A percentile compares a stretch with the other conserved stretches of the same genome.
phyloP scores from a whole-genome alignment of 2,329 filamentous ascomycete species.

The Coleophoma crateriformis region DNA sequence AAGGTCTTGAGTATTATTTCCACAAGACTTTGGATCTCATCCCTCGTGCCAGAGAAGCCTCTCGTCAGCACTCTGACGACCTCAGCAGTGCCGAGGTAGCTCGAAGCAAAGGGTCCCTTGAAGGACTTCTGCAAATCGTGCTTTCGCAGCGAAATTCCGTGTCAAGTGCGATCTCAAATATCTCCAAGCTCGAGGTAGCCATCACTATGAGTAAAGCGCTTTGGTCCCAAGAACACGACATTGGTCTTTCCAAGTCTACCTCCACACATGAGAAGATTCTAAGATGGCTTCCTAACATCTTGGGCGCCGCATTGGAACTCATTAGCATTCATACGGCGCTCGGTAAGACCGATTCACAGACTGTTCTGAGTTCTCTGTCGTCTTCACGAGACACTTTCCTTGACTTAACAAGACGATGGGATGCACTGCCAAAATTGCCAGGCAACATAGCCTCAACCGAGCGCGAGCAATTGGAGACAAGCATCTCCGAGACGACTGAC shows the following conservation, averaged over 20 bases:
- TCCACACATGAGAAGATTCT: constrained; percentile 25
- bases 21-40: constrained; percentile 74
- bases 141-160: constrained; percentile 49
- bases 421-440: constrained; percentile 43
- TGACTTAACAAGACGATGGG: constrained; percentile 34
- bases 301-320: constrained; percentile 56
- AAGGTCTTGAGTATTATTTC: constrained; percentile 64
- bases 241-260: constrained; percentile 4
- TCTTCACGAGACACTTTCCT: constrained; percentile 44
- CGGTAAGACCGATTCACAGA: constrained; percentile 41
- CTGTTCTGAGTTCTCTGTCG: constrained; percentile 39
- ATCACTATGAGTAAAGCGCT: constrained; percentile 26
- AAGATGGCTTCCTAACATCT: constrained; percentile 64
- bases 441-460: constrained; percentile 38
- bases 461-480: constrained; percentile 16
- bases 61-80: constrained; percentile 76
- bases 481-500: constrained; percentile 9
- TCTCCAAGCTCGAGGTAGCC: constrained; percentile 14
- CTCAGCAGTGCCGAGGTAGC: constrained; percentile 74
- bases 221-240: constrained; percentile 28
- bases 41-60: constrained; percentile 58
- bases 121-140: constrained; percentile 70
- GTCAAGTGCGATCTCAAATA: constrained; percentile 7
- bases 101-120: constrained; percentile 78
- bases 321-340: constrained; percentile 63